Evolutionary conservation across 805 yeast species (phyloP), one percentile per base, ranked within the genome.

Genomic region (Spathaspora girioi): DNA sequence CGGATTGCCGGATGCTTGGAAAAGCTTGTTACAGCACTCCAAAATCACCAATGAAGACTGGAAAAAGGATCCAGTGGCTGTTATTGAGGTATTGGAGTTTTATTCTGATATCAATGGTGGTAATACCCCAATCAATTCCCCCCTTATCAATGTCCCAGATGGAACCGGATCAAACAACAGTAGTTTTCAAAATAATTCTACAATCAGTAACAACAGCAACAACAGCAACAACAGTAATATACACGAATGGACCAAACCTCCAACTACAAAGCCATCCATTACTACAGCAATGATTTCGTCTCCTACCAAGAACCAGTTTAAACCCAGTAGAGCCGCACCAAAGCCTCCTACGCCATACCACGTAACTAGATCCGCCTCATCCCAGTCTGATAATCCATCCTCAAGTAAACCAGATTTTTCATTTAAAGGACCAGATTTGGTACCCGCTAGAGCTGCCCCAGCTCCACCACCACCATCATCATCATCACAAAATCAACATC

Each of bases 31-130:
- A 43, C 81, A 81, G 54, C 82, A 81, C 55, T 80, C 84, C 18
- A 80, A 80, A 57, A 81, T 81, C 57, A 81, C 85, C 6, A 77
- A 77, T 54, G 86, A 81, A 55, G 87, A 82, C 63, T 77, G 83
- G 75, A 80, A 79, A 41, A 80, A 78, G 54, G 85, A 82, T 55
- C 87, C 87, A 0, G 81, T 79, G 17, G 87, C 86, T 0, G 86
- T 81, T 23, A 80, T 81, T 50, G 84, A 80, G 59, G 86, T 80
- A 2, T 71, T 81, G 57, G 82, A 81, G 56, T 81, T 82, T 49
- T 80, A 81, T 58, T 68, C 76, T 17, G 79, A 76, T 52, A 71
- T 70, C 49, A 68, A 75, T 61, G 77, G 78, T 46, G 76, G 77
- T 7, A 53, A 59, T 50, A 70, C 69, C 23, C 70, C 68, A 46